phyloP scores from a whole-genome alignment of 2,329 filamentous ascomycete genomes.

The Massarina eburnea region DNA sequence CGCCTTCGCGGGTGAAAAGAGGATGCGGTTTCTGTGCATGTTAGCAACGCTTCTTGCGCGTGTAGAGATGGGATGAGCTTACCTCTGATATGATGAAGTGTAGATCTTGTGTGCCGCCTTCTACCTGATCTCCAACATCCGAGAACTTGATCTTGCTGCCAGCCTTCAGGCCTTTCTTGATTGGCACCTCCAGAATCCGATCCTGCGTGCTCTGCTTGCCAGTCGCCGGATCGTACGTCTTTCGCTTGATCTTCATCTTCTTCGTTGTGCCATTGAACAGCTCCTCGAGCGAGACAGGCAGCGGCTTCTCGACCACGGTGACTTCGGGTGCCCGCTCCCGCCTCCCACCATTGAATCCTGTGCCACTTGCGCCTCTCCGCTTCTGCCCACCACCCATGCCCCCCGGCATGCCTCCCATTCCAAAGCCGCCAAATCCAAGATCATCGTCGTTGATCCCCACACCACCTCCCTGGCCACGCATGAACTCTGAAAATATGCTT shows the following conservation, averaged over 20 bases:
- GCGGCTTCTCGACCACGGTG: constrained; percentile 81
- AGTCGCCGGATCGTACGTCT: constrained; percentile 79
- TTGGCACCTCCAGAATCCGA: constrained; percentile 88
- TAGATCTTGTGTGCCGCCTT: constrained; percentile 91
- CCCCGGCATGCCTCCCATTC: constrained; percentile 38
- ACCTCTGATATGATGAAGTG: constrained; percentile 96
- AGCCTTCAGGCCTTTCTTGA: constrained; percentile 93
- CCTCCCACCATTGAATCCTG: constrained; percentile 42
- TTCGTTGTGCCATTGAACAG: constrained; percentile 84
- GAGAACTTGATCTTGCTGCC: constrained; percentile 98
- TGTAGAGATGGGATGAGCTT: constrained; percentile 42
- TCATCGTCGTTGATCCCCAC: constrained; percentile 58
- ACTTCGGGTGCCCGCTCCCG: constrained; percentile 73
- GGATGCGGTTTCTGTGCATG: constrained; percentile 75
- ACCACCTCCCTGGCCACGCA: constrained; percentile 58
- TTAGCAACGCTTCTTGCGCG: neutral
- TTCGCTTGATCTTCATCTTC: constrained; percentile 97
- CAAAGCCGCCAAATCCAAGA: constrained; percentile 48
- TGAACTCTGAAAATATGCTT: constrained; percentile 82
- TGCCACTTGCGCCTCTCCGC: constrained; percentile 30
- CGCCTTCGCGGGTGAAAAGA: constrained; percentile 81
- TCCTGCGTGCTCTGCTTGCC: constrained; percentile 87
- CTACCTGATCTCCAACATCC: constrained; percentile 96
- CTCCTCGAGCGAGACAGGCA: constrained; percentile 84
- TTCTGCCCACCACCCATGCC: constrained; percentile 40